Base-by-base conservation (phyloP, 805 yeast species). In the Metschnikowia continentalis region DNA sequence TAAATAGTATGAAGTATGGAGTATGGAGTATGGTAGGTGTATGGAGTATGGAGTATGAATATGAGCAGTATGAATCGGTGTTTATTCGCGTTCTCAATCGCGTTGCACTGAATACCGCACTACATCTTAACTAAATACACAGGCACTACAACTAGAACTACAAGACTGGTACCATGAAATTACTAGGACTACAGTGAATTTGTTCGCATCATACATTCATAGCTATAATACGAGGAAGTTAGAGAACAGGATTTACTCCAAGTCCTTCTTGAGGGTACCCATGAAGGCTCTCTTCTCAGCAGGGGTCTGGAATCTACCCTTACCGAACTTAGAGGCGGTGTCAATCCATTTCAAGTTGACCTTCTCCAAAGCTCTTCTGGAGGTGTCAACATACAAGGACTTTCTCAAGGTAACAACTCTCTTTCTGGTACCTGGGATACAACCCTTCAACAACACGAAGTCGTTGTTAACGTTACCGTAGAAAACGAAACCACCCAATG, bases 271-370 rank as follows among this genome's bases (percentile, higher is more conserved):
- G 77, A 94, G 87, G 74, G 99, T 92, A 83, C 99, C 99, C 83
- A 91, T 71, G 92, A 94, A 94, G 75, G 99, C 96, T 75, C 86
- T 90, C 91, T 95, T 95, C 86, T 94, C 99, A 78, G 97, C 98
- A 71, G 97, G 96, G 73, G 99, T 94, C 84, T 94, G 99, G 98
- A 94, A 94, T 87, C 99, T 94, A 85, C 99, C 99, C 90, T 94
- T 95, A 88, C 99, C 99, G 91, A 94, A 94, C 82, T 92, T 91
- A 73, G 99, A 94, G 75, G 99, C 96, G 70, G 99, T 94, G 79
- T 94, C 99, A 76, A 94, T 94, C 99, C 98, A 94, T 82, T 94
- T 94, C 80, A 94, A 88, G 85, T 80, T 82, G 66, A 92, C 96
- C 80, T 90, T 78, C 85, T 94, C 99, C 68, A 87, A 76, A 69